Conservation (phyloP, 169 alveolate genomes). For the Ichthyophthirius multifiliis region DNA sequence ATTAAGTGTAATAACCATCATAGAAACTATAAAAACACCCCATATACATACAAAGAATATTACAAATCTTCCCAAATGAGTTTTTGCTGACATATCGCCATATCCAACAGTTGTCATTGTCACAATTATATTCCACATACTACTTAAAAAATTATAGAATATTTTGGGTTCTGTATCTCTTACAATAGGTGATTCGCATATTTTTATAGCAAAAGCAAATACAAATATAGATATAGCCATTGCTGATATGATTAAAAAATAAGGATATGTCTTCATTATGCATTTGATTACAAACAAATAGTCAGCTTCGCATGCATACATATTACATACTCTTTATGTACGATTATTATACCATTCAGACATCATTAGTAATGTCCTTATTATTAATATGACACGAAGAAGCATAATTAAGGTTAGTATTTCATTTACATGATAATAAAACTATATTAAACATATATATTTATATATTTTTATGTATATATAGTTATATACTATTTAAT, state of each 20-base stretch:
- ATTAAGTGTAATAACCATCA: slow-evolving; percentile 71
- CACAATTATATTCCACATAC: slow-evolving; percentile 67
- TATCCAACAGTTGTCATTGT: slow-evolving; percentile 83
- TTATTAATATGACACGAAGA: slow-evolving; percentile 4
- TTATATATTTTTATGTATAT: no score
- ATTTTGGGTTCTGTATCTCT: neutral
- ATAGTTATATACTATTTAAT: no score
- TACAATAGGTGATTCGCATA: slow-evolving; percentile 58
- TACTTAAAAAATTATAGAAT: slow-evolving; percentile 44
- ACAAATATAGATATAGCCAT: slow-evolving; percentile 47
- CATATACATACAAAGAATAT: slow-evolving; percentile 69
- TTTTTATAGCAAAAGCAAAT: slow-evolving; percentile 57
- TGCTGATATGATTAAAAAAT: slow-evolving; percentile 18
- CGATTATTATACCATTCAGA: slow-evolving; percentile 41
- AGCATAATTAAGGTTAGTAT: slow-evolving; percentile 23
- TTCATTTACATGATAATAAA: slow-evolving; percentile 40
- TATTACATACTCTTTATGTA: slow-evolving; percentile 58
- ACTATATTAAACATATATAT: no score
- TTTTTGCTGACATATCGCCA: slow-evolving; percentile 77
- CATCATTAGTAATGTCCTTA: slow-evolving; percentile 27
- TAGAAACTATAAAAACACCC: slow-evolving; percentile 80
- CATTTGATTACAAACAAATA: slow-evolving; percentile 61
- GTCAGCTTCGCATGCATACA: slow-evolving; percentile 64
- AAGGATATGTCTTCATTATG: slow-evolving; percentile 61
- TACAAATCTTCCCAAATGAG: slow-evolving; percentile 66